phyloP scores from a whole-genome alignment of 805 yeast species.

The Candida maesae region DNA sequence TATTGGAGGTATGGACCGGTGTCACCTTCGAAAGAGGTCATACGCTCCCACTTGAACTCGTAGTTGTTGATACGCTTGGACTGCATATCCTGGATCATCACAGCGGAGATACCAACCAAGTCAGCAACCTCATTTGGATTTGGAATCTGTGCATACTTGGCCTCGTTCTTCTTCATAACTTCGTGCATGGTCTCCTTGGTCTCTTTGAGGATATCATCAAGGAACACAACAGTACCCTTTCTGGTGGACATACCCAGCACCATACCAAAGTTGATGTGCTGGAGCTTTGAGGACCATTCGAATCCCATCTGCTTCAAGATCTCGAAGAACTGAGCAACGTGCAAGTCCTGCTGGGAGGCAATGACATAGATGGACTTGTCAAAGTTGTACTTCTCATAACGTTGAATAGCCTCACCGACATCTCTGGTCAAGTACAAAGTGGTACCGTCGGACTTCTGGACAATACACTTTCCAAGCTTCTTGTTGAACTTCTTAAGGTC shows the following conservation, averaged over 20 bases:
- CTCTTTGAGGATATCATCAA: conserved; percentile 89
- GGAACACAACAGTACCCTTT: conserved; percentile 97
- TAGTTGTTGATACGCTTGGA: conserved; percentile 95
- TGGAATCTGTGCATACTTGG: conserved; percentile 87
- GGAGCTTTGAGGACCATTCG: conserved; percentile 77
- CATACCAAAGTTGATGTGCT: conserved; percentile 94
- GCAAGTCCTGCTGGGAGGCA: conserved; percentile 96
- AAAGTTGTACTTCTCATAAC: conserved; percentile 77
- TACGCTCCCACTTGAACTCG: conserved; percentile 96
- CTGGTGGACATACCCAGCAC: conserved; percentile 98
- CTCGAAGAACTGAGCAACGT: conserved; percentile 90
- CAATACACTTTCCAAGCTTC: conserved; percentile 88
- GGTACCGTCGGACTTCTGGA: conserved; percentile 94
- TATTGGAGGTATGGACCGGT: conserved; percentile 98
- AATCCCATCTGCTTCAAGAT: conserved; percentile 86
- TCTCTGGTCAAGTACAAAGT: conserved; percentile 93
- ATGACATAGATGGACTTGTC: conserved; percentile 96
- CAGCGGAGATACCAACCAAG: conserved; percentile 92
- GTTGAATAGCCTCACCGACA: conserved; percentile 92
- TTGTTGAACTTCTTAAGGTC: conserved; percentile 83
- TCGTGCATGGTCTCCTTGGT: conserved; percentile 93
- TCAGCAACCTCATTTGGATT: conserved; percentile 95
- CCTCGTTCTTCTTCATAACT: conserved; percentile 90
- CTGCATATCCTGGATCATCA: conserved; percentile 99
- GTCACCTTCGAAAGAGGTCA: conserved; percentile 98